Evolutionary conservation across 495 filamentous ascomycete genomes (phyloP).

Genomic region (Ascobolus immersus): DNA sequence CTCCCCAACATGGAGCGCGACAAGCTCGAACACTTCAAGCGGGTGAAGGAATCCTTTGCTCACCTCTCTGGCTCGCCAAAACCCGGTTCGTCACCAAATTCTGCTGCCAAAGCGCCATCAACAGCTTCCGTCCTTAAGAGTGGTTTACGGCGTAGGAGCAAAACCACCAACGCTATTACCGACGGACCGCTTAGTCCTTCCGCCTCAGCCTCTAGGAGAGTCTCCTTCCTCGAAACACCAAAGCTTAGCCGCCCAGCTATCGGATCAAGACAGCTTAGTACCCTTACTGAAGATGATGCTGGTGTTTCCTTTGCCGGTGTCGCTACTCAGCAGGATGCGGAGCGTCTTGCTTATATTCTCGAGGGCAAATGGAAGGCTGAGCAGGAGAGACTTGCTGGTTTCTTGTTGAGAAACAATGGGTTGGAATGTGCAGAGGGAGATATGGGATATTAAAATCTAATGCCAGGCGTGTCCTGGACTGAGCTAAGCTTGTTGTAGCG

Average conservation of each 20-base stretch:
- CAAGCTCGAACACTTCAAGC: constrained; percentile 33
- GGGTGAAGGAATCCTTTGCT: constrained; percentile 22
- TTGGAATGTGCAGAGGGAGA: neutral
- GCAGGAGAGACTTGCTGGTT: constrained; percentile 6
- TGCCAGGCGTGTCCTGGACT: neutral
- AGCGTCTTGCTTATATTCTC: constrained; percentile 10
- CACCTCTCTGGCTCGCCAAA: too few relatives aligned
- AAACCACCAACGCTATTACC: neutral
- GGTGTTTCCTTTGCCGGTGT: constrained; percentile 5
- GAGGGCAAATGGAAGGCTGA: constrained; percentile 18
- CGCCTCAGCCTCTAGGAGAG: neutral
- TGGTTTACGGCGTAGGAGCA: constrained; percentile 2
- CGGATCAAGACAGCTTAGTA: constrained; percentile 7
- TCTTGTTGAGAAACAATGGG: constrained; percentile 11
- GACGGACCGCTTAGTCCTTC: neutral
- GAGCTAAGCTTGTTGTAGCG: neutral
- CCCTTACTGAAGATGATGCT: constrained; percentile 5
- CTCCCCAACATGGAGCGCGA: constrained; percentile 42
- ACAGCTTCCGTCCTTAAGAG: neutral
- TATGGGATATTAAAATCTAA: neutral
- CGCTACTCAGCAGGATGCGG: neutral
- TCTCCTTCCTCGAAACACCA: neutral
- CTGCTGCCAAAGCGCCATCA: constrained; percentile 3
- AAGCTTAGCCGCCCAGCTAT: constrained; percentile 4
- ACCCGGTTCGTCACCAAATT: too few relatives aligned